Conservation (phyloP, 768 basidiomycete species). For the Astraeus odoratus region DNA sequence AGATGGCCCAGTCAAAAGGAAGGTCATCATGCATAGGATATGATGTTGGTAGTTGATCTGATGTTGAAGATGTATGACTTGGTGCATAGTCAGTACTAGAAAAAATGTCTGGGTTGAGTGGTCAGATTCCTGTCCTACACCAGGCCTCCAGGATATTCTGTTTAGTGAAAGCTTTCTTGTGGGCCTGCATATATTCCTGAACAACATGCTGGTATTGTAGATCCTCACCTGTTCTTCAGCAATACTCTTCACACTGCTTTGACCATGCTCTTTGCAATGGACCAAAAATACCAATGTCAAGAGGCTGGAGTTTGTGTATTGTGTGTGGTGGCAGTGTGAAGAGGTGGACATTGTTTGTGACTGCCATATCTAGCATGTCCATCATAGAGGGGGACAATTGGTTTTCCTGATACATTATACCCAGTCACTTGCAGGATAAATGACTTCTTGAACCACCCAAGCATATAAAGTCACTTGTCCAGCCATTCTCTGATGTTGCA, state of each 20-base stretch:
- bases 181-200: slow-evolving; percentile 6
- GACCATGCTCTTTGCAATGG: slow-evolving; percentile 25
- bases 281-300: slow-evolving; percentile 36
- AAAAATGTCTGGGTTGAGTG: slow-evolving; percentile 22
- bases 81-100: slow-evolving; percentile 19
- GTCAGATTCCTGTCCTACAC: slow-evolving; percentile 19
- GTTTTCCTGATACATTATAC: slow-evolving; percentile 19
- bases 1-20: background rate
- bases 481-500: slow-evolving; percentile 31
- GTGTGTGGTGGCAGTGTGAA: slow-evolving; percentile 34
- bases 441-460: slow-evolving; percentile 31
- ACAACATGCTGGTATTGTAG: background rate
- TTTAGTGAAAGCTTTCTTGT: slow-evolving; percentile 6
- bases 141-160: slow-evolving; percentile 17
- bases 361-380: slow-evolving; percentile 31
- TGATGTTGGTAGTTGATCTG: slow-evolving; percentile 9
- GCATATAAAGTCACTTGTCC: slow-evolving; percentile 33
- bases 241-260: slow-evolving; percentile 16
- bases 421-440: slow-evolving; percentile 33
- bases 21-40: slow-evolving; percentile 10
- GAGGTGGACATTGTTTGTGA: slow-evolving; percentile 24
- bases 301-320: slow-evolving; percentile 37
- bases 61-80: slow-evolving; percentile 13
- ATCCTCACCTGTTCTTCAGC: slow-evolving; percentile 16
- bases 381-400: slow-evolving; percentile 35